phyloP scores from a whole-genome alignment of 164 flowering plant species.

The Buxus sempervirens region DNA sequence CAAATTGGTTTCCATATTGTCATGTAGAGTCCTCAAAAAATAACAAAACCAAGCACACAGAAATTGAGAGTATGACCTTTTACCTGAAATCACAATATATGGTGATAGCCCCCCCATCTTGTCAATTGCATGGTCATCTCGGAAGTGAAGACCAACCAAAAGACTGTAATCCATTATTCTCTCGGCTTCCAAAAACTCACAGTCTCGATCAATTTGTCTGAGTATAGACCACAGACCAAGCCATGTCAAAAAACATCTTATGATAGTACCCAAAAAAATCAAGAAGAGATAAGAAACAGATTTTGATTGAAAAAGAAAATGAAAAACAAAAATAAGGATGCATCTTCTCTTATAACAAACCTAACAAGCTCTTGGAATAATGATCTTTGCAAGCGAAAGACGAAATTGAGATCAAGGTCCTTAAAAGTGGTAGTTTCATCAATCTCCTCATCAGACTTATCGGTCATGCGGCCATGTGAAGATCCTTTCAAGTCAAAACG shows the following conservation, averaged over 20 bases:
- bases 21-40: background rate
- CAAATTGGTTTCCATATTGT: background rate
- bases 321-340: background rate
- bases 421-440: conserved; percentile 78
- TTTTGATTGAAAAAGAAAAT: background rate
- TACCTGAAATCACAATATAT: conserved; percentile 53
- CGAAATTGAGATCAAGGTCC: conserved; percentile 72
- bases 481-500: conserved; percentile 81
- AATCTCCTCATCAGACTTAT: conserved; percentile 56
- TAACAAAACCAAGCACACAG: background rate
- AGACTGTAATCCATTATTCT: conserved; percentile 82
- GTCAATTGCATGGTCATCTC: conserved; percentile 56
- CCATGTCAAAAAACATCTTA: background rate
- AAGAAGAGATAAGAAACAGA: background rate
- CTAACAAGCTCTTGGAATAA: conserved; percentile 62
- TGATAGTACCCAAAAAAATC: background rate
- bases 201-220: conserved; percentile 72
- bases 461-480: conserved; percentile 70
- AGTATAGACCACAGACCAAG: background rate
- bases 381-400: conserved; percentile 54
- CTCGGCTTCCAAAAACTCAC: conserved; percentile 69
- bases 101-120: conserved; percentile 70
- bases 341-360: conserved; percentile 31
- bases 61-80: background rate
- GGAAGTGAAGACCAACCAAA: conserved; percentile 71